Conservation (phyloP, 2,329 filamentous ascomycete genomes). For the Pezicula radicicola region DNA sequence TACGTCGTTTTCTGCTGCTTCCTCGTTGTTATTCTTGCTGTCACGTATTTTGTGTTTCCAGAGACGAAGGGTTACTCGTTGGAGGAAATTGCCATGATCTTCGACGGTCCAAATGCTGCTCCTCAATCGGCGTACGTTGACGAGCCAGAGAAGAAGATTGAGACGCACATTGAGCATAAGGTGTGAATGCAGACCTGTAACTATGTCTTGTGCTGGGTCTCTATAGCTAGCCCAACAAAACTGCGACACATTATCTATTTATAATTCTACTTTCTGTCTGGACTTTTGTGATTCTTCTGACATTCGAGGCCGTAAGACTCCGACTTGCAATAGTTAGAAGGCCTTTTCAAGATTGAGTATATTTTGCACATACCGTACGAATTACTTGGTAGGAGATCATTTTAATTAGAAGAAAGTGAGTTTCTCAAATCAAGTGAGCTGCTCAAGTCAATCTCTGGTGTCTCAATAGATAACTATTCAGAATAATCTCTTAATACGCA, state of each 20-base stretch:
- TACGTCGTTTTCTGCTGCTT: conserved; percentile 35
- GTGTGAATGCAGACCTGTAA: neutral
- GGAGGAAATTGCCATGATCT: conserved; percentile 34
- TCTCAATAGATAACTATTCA: too few relatives aligned
- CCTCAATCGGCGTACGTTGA: conserved; percentile 29
- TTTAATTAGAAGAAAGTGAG: too few relatives aligned
- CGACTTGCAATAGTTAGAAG: too few relatives aligned
- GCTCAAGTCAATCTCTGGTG: too few relatives aligned
- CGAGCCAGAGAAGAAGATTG: conserved; percentile 15
- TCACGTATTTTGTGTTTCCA: conserved; percentile 24
- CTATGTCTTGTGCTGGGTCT: neutral
- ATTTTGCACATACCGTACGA: too few relatives aligned
- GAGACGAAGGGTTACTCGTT: conserved; percentile 36
- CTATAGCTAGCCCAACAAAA: neutral
- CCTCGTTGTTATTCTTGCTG: conserved; percentile 9
- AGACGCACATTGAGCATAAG: neutral
- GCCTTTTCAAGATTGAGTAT: too few relatives aligned
- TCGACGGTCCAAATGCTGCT: conserved; percentile 20
- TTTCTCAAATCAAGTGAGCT: too few relatives aligned
- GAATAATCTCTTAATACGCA: too few relatives aligned
- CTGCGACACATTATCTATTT: neutral
- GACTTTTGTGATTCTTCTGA: too few relatives aligned
- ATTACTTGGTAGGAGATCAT: too few relatives aligned
- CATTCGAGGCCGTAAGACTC: too few relatives aligned
- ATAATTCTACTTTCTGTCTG: too few relatives aligned